These are phyloP conservation scores for Leccinum longicurvipes DNA, from an alignment of 768 basidiomycete species.

Conservation along the genomic window DNA sequence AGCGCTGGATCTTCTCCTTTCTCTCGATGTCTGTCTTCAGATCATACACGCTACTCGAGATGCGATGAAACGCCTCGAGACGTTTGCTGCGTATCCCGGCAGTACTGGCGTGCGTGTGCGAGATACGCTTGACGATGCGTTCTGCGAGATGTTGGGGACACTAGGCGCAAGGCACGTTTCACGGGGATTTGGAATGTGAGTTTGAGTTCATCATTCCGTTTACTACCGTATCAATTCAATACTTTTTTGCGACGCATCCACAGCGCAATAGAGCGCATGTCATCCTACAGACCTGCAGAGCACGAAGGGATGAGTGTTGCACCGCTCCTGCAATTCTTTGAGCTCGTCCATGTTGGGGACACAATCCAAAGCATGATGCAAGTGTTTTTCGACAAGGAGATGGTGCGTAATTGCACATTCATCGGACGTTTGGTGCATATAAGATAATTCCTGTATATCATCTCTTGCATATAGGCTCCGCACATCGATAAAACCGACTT, in stretches of 20 bases:
- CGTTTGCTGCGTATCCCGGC: constrained; percentile 84
- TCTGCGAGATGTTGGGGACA: constrained; percentile 77
- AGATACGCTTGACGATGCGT: constrained; percentile 93
- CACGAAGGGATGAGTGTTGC: constrained; percentile 83
- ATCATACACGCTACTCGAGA: constrained; percentile 93
- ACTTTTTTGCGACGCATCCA: neutral
- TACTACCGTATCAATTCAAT: neutral
- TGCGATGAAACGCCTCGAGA: constrained; percentile 87
- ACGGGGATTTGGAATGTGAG: constrained; percentile 75
- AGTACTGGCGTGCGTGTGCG: constrained; percentile 82
- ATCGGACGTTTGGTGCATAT: neutral
- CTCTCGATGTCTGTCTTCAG: constrained; percentile 86
- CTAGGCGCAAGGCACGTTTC: constrained; percentile 76
- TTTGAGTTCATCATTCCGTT: constrained; percentile 1
- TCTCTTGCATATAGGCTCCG: constrained; percentile 47
- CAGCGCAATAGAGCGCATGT: constrained; percentile 90
- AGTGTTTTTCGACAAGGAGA: constrained; percentile 96
- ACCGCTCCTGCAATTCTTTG: constrained; percentile 94
- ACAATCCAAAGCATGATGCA: constrained; percentile 98
- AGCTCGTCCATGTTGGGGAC: constrained; percentile 94
- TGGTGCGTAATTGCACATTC: constrained; percentile 45
- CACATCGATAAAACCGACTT: constrained; percentile 95
- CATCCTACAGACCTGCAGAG: constrained; percentile 83
- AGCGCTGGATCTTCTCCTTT: constrained; percentile 82
- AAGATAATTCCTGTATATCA: too few species aligned